These are phyloP conservation scores for Kodamaea anthophila DNA, from an alignment of 1,139 yeast genomes.

Conservation along the genomic window DNA sequence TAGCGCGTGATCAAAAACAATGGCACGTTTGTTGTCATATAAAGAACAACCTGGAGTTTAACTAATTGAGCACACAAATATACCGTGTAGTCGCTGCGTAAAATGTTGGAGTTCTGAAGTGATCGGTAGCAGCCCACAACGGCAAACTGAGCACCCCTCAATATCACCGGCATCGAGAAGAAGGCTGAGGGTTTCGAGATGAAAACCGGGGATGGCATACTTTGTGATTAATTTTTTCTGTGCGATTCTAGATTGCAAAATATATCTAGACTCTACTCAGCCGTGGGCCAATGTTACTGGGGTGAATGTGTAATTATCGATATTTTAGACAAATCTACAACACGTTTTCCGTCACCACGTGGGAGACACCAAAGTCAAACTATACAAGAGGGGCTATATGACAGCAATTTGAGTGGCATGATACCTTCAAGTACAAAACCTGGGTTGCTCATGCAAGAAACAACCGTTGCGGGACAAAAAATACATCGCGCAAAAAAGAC, in stretches of 20 bases:
- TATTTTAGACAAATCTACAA: too few relatives aligned
- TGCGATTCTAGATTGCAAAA: too few relatives aligned
- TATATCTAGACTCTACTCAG: too few relatives aligned
- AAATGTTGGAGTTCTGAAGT: conserved; percentile 30
- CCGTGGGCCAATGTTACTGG: too few relatives aligned
- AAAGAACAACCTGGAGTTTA: conserved; percentile 20
- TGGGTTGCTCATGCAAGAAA: too few relatives aligned
- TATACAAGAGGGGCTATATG: too few relatives aligned
- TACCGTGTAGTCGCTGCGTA: conserved; percentile 21
- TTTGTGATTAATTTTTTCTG: conserved; percentile 1
- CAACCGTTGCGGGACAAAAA: neutral
- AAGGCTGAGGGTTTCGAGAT: conserved; percentile 41
- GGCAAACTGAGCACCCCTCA: conserved; percentile 52
- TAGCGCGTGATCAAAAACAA: conserved; percentile 30
- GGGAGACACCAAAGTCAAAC: too few relatives aligned
- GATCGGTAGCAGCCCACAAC: conserved; percentile 44
- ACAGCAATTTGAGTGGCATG: too few relatives aligned
- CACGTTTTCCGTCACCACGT: too few relatives aligned
- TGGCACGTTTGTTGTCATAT: conserved; percentile 8
- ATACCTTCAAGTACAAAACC: too few relatives aligned
- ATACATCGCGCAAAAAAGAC: too few relatives aligned
- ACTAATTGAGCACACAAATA: conserved; percentile 1
- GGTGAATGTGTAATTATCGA: too few relatives aligned
- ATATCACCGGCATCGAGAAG: conserved; percentile 41
- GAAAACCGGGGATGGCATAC: conserved; percentile 46